Evolutionary conservation across 805 yeast species (phyloP).

Genomic region (Saturnispora dispora): DNA sequence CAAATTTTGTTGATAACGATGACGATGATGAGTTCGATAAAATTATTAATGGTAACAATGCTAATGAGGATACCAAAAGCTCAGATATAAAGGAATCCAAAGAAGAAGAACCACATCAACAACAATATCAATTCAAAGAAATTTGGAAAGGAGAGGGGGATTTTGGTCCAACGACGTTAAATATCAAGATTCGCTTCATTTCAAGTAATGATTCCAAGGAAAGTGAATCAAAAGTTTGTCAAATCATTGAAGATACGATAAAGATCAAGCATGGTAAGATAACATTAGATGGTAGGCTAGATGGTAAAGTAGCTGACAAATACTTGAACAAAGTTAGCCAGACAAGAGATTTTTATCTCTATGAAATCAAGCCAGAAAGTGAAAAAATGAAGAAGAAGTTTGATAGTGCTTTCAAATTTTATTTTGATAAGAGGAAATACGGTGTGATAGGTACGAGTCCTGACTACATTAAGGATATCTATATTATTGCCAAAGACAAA

Average conservation of each 20-base stretch:
- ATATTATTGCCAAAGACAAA: conserved; percentile 32
- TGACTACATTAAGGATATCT: conserved; percentile 51
- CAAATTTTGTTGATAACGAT: conserved; percentile 10
- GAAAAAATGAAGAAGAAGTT: conserved; percentile 18
- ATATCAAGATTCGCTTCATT: conserved; percentile 12
- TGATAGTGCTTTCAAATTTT: conserved; percentile 36
- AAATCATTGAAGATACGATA: conserved; percentile 16
- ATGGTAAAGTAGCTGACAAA: conserved; percentile 40
- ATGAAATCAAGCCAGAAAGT: conserved; percentile 30
- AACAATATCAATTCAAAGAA: neutral
- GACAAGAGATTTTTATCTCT: conserved; percentile 45
- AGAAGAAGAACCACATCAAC: neutral
- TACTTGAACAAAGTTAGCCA: conserved; percentile 42
- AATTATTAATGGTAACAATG: conserved; percentile 9
- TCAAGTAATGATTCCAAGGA: conserved; percentile 10
- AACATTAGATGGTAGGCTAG: conserved; percentile 50
- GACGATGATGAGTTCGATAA: conserved; percentile 16
- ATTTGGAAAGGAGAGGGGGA: conserved; percentile 18
- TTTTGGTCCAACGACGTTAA: conserved; percentile 8
- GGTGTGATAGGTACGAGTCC: conserved; percentile 52
- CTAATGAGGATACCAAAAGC: neutral
- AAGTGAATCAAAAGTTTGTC: conserved; percentile 8
- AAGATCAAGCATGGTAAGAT: conserved; percentile 29
- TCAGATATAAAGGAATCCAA: neutral
- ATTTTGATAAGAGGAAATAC: conserved; percentile 36